A percentile compares a stretch with the other conserved stretches of the same genome.
Conservation (phyloP, 495 filamentous ascomycete genomes). For the Penicillium paradoxum region DNA sequence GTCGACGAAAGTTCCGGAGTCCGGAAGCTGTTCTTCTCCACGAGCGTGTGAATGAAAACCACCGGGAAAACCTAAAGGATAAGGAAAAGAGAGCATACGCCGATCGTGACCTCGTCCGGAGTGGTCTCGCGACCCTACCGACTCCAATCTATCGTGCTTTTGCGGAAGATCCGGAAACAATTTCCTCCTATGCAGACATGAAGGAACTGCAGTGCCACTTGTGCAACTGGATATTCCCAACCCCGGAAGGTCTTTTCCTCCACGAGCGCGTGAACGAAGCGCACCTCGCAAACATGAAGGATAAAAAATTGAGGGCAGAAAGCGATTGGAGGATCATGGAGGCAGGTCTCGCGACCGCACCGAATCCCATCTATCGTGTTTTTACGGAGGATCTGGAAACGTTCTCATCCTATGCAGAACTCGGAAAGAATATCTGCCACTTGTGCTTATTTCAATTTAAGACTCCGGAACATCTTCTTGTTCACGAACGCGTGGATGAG, state of each 20-base stretch:
- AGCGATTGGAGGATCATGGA: too few relatives aligned
- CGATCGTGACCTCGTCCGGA: neutral
- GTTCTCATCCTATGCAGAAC: too few relatives aligned
- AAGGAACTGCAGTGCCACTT: neutral
- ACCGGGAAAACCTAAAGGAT: neutral
- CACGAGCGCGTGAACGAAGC: neutral
- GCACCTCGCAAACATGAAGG: slow-evolving; percentile 11
- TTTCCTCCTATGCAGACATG: neutral
- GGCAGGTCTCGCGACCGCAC: too few relatives aligned
- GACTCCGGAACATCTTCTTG: too few relatives aligned
- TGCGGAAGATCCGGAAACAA: neutral
- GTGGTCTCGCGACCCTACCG: neutral
- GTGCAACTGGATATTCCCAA: neutral
- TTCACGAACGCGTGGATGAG: neutral
- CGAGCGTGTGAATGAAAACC: neutral
- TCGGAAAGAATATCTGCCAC: too few relatives aligned
- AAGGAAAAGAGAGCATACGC: neutral
- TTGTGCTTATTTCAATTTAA: too few relatives aligned
- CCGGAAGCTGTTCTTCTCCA: neutral
- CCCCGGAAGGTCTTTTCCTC: neutral
- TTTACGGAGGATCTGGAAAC: too few relatives aligned
- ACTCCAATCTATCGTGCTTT: neutral
- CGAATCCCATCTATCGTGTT: too few relatives aligned
- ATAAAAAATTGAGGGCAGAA: neutral
- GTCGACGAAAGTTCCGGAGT: neutral